Conservation (phyloP, 2,329 filamentous ascomycete species). For the Pestalotiopsis sp. region DNA sequence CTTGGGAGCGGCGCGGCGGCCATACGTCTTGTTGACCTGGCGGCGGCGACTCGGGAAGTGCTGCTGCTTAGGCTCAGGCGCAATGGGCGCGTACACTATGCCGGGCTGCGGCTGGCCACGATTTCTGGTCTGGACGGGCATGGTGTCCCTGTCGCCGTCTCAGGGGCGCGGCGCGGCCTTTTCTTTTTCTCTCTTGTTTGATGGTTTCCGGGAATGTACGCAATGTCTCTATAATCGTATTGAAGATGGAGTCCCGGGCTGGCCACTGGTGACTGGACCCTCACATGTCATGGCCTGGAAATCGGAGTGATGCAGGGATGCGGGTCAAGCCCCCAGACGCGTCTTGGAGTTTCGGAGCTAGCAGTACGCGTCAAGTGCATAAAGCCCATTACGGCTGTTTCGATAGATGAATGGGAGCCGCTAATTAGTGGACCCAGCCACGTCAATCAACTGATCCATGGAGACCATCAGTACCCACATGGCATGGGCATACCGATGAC, state of each 20-base stretch:
- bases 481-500: too few species aligned
- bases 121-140: conserved; percentile 3
- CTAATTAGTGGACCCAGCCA: background rate
- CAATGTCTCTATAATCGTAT: background rate
- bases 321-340: background rate
- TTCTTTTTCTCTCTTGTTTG: background rate
- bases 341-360: conserved; percentile 4
- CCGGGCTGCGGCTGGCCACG: conserved; percentile 1
- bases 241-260: background rate
- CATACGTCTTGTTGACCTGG: conserved; percentile 10
- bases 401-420: background rate
- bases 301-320: background rate
- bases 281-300: background rate
- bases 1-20: background rate
- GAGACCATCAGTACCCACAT: too few species aligned
- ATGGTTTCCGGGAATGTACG: background rate
- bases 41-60: conserved; percentile 11
- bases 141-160: background rate
- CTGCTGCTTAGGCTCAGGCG: conserved; percentile 4
- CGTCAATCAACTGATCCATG: background rate
- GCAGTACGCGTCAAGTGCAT: conserved; percentile 3
- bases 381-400: background rate
- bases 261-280: background rate
- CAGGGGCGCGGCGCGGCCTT: background rate
- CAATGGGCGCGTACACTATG: background rate